Conservation (phyloP, 1,284 basidiomycete genomes). For the Calocybe gambosa region DNA sequence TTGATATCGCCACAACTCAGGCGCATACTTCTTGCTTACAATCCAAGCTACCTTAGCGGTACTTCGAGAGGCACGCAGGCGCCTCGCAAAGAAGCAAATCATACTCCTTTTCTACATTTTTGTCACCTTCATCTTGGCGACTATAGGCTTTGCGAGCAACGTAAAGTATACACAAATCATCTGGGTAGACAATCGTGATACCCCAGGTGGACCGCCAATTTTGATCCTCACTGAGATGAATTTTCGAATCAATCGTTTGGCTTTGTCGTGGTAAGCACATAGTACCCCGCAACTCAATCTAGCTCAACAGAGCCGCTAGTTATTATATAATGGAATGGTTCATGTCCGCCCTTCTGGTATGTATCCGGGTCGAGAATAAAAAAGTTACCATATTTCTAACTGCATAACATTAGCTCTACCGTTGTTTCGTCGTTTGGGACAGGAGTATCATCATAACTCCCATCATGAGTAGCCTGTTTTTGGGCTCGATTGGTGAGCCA, state of each 20-base stretch:
- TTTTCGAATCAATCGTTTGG: conserved; percentile 3
- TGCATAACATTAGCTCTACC: not conserved
- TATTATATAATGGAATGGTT: conserved; percentile 7
- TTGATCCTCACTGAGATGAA: conserved; percentile 2
- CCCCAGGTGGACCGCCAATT: not conserved
- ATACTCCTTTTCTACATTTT: conserved; percentile 2
- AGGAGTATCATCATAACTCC: not conserved
- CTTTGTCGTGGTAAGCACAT: conserved; percentile 1
- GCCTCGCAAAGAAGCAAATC: not conserved
- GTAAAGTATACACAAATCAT: conserved; percentile 3
- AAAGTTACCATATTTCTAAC: not conserved
- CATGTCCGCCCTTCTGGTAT: conserved; percentile 2
- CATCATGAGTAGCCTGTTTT: not conserved
- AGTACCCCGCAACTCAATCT: not conserved
- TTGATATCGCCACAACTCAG: not conserved
- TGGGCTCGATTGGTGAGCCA: not conserved
- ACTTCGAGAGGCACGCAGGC: not conserved
- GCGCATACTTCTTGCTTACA: not conserved
- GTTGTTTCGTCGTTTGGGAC: conserved; percentile 3
- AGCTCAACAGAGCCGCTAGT: not conserved
- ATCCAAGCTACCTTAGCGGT: not conserved
- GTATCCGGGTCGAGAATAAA: not conserved
- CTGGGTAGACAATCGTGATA: conserved; percentile 2
- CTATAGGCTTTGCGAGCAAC: conserved; percentile 2
- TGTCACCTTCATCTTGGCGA: conserved; percentile 1